Conservation (phyloP, 805 yeast genomes). For the Candida easanensis region DNA sequence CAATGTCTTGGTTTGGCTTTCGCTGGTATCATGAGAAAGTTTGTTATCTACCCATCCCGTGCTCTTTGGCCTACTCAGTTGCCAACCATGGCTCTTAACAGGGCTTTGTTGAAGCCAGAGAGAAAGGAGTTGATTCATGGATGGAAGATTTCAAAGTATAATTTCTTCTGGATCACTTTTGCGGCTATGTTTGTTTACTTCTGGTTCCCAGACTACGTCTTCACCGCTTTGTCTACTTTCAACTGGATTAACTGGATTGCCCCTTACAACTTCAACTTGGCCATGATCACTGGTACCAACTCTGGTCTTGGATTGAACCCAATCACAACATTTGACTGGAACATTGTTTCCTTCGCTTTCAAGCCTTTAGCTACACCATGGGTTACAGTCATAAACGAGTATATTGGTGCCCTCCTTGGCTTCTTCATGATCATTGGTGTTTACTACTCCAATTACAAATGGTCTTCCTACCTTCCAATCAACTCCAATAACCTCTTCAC, state of each 20-base stretch:
- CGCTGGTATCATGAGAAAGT: slow-evolving; percentile 61
- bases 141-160: slow-evolving; percentile 33
- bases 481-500: slow-evolving; percentile 51
- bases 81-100: slow-evolving; percentile 47
- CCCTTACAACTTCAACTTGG: slow-evolving; percentile 47
- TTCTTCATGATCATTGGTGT: slow-evolving; percentile 34
- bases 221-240: slow-evolving; percentile 40
- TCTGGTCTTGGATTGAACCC: slow-evolving; percentile 54
- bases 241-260: slow-evolving; percentile 60
- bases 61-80: slow-evolving; percentile 53
- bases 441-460: slow-evolving; percentile 40
- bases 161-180: slow-evolving; percentile 32
- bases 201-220: slow-evolving; percentile 46
- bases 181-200: slow-evolving; percentile 38
- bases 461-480: slow-evolving; percentile 38
- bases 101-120: slow-evolving; percentile 41
- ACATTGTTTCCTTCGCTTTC: slow-evolving; percentile 28
- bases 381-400: slow-evolving; percentile 31
- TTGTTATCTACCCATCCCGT: slow-evolving; percentile 49
- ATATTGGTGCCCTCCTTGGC: slow-evolving; percentile 34
- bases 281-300: slow-evolving; percentile 45
- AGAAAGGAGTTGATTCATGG: slow-evolving; percentile 32
- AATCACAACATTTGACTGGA: slow-evolving; percentile 52
- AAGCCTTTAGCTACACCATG: slow-evolving; percentile 45
- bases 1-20: slow-evolving; percentile 66